Percentiles rank a stretch among this genome's conserved stretches.
Conservation (phyloP, 129 eudicot species). For the Gnaphalium uliginosum region DNA sequence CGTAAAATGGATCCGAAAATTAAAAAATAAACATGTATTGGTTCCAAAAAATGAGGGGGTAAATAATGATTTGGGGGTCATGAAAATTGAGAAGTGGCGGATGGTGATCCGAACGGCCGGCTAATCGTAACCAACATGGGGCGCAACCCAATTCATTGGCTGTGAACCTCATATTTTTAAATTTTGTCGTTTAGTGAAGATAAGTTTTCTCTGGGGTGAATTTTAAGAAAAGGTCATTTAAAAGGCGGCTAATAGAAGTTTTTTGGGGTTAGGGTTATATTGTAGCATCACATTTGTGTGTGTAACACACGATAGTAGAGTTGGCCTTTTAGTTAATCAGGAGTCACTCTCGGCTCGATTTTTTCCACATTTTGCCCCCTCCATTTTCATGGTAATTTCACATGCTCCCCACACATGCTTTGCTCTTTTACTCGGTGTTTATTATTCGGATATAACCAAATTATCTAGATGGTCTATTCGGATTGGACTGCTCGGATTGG, state of each 20-base stretch:
- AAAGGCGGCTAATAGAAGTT: constrained; percentile 14
- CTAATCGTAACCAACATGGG: constrained; percentile 22
- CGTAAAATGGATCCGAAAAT: constrained; percentile 7
- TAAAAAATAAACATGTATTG: constrained; percentile 5
- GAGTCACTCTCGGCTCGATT: constrained; percentile 17
- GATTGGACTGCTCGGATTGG: too few species aligned
- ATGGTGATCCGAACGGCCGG: constrained; percentile 26
- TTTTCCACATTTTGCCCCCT: constrained; percentile 10
- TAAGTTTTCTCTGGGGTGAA: constrained; percentile 12
- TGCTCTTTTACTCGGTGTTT: too few species aligned
- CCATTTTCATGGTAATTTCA: not conserved
- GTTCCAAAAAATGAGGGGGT: constrained; percentile 19
- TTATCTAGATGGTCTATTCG: too few species aligned
- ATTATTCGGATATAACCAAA: too few species aligned
- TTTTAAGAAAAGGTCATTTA: not conserved
- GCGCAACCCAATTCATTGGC: not conserved
- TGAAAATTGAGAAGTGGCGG: constrained; percentile 18
- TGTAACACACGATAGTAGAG: not conserved
- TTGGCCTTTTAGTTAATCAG: constrained; percentile 30
- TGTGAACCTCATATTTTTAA: not conserved
- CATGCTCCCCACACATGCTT: not conserved
- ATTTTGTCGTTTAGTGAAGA: constrained; percentile 10
- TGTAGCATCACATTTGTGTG: constrained; percentile 1
- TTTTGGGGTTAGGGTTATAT: constrained; percentile 8
- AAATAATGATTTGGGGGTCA: constrained; percentile 9